These are phyloP conservation scores for Chlorella sp. DNA, from an alignment of 139 green algal species.

Conservation along the genomic window DNA sequence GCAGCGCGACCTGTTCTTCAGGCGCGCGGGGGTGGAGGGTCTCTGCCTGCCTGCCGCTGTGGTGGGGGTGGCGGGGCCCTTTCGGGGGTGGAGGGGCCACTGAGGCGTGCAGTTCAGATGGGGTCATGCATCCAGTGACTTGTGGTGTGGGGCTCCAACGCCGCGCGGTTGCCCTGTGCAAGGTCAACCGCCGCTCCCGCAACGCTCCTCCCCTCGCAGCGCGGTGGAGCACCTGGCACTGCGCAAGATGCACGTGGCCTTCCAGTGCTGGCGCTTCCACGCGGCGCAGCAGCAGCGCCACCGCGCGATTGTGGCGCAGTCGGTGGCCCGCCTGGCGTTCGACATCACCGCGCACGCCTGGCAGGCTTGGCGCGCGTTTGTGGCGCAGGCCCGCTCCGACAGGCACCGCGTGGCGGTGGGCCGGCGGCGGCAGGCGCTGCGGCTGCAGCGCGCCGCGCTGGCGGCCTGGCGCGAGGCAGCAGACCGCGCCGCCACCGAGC, in stretches of 20 bases:
- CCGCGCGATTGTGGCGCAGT: neutral
- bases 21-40: neutral
- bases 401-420: constrained; percentile 20
- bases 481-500: neutral
- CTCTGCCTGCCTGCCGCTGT: neutral
- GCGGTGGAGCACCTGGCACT: constrained; percentile 15
- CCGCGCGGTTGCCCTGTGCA: too few species aligned
- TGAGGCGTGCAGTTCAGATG: too few species aligned
- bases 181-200: too few species aligned
- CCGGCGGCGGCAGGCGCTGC: constrained; percentile 5
- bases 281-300: neutral
- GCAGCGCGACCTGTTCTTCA: neutral
- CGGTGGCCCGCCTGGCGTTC: constrained; percentile 5
- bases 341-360: neutral
- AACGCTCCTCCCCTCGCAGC: neutral
- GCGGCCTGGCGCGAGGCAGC: constrained; percentile 6
- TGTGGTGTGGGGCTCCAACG: too few species aligned
- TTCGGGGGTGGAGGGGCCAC: too few species aligned
- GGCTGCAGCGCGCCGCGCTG: neutral
- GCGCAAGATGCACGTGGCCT: constrained; percentile 1
- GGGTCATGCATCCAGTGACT: too few species aligned
- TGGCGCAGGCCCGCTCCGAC: neutral
- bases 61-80: neutral
- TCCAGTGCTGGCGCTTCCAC: constrained; percentile 17
- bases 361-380: constrained; percentile 3